Evolutionary conservation across 345 rosid genomes (phyloP).

Genomic region (Angophora floribunda): DNA sequence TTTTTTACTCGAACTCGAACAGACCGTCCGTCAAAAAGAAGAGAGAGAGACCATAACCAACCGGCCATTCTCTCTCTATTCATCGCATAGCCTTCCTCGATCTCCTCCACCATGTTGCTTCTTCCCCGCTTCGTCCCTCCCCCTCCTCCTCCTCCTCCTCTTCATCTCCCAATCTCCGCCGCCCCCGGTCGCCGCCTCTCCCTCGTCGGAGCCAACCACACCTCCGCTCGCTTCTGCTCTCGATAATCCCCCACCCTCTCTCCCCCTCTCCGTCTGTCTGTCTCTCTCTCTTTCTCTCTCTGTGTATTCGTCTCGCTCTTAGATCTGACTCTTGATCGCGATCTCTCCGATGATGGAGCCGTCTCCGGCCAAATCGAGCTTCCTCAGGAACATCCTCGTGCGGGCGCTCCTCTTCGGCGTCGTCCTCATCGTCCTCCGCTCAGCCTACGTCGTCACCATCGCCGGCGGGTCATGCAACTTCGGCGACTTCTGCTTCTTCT

Average conservation of each 20-base stretch:
- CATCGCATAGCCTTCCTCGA: not conserved
- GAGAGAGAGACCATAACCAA: not conserved
- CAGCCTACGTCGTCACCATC: slow-evolving; percentile 71
- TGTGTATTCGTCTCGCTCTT: not conserved
- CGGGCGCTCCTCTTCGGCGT: slow-evolving; percentile 64
- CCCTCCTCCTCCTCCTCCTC: not conserved
- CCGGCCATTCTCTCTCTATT: not conserved
- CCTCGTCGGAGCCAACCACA: slow-evolving; percentile 97
- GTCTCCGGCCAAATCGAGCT: slow-evolving; percentile 36
- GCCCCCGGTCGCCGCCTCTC: not conserved
- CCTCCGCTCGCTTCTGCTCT: slow-evolving; percentile 95
- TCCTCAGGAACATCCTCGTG: slow-evolving; percentile 49
- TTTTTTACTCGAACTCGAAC: not conserved
- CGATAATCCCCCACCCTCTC: slow-evolving; percentile 31
- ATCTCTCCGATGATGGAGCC: slow-evolving; percentile 50
- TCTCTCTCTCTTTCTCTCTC: not conserved
- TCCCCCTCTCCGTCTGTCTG: not conserved
- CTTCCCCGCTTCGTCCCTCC: not conserved
- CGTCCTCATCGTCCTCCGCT: slow-evolving; percentile 56
- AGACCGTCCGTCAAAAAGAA: not conserved
- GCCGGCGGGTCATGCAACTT: slow-evolving; percentile 82
- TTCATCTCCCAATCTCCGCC: not conserved
- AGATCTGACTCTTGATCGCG: not conserved
- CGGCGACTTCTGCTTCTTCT: slow-evolving; percentile 88
- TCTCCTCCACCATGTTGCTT: not conserved